Conservation (phyloP, 352 stramenopile genomes). For the Globisporangium splendens region DNA sequence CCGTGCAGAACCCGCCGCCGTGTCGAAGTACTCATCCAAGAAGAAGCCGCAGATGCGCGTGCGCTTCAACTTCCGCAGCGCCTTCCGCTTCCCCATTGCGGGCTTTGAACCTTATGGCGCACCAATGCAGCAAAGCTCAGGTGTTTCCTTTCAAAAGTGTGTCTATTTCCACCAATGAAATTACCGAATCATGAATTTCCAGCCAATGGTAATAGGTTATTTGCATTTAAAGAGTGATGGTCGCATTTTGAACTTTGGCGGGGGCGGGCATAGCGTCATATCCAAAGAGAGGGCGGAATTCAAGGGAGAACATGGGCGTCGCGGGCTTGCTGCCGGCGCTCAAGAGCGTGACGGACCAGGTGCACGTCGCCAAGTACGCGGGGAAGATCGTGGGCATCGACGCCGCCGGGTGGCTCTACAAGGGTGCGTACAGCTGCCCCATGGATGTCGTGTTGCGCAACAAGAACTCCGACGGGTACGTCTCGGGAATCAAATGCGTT, state of each 20-base stretch:
- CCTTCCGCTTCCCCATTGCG: conserved; percentile 61
- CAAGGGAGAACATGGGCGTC: conserved; percentile 54
- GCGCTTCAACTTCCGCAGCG: conserved; percentile 73
- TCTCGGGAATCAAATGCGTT: not conserved
- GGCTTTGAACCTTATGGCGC: conserved; percentile 73
- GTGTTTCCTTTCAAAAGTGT: not conserved
- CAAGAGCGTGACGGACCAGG: conserved; percentile 69
- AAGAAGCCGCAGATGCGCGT: conserved; percentile 69
- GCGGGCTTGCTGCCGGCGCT: conserved; percentile 53
- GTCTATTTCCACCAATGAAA: conserved; percentile 15
- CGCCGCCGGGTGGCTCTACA: conserved; percentile 84
- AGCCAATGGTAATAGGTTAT: conserved; percentile 7
- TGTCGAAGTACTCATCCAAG: conserved; percentile 77
- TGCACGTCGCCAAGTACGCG: conserved; percentile 74
- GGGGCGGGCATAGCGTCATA: not conserved
- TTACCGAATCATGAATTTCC: not conserved
- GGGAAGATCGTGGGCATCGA: conserved; percentile 77
- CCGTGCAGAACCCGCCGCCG: conserved; percentile 54
- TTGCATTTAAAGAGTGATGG: conserved; percentile 9
- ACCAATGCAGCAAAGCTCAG: conserved; percentile 20
- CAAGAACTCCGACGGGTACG: conserved; percentile 47
- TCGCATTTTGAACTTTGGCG: conserved; percentile 13
- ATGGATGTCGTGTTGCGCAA: conserved; percentile 69
- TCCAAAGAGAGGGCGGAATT: conserved; percentile 2
- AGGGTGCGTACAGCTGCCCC: conserved; percentile 86